A percentile compares a stretch with the other conserved stretches of the same genome.
Conservation (phyloP, 225 moss, liverwort and hornwort genomes). For the Pseudoscleropodium purum region DNA sequence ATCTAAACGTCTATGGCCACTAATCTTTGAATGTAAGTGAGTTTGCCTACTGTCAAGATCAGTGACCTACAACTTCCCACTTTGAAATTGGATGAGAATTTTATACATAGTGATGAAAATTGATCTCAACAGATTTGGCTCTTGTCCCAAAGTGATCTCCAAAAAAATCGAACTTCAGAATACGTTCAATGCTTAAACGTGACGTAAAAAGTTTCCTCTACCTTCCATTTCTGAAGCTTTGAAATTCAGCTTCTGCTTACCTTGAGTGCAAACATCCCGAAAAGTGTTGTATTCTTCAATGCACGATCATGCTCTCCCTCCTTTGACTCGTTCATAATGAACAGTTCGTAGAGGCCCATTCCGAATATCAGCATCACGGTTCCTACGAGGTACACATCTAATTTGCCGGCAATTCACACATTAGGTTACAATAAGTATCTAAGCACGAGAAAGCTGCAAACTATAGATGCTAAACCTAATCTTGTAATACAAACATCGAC, state of each 20-base stretch:
- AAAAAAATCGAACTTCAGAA: not conserved
- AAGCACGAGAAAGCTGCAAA: not conserved
- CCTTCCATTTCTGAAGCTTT: not conserved
- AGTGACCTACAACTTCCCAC: not conserved
- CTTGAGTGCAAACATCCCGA: conserved; percentile 46
- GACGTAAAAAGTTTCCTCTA: not conserved
- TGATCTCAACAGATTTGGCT: not conserved
- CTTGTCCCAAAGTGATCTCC: not conserved
- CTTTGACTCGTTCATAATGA: conserved; percentile 23
- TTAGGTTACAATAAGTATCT: not conserved
- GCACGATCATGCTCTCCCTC: conserved; percentile 25
- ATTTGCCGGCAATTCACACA: not conserved
- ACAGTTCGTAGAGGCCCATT: conserved; percentile 51
- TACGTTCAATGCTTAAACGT: not conserved
- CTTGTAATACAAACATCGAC: not conserved
- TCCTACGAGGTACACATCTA: conserved; percentile 57
- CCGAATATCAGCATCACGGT: conserved; percentile 66
- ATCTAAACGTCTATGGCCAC: not conserved
- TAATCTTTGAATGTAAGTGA: not conserved
- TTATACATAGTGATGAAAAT: not conserved
- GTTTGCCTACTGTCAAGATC: not conserved
- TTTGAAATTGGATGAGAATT: not conserved
- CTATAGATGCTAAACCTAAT: not conserved
- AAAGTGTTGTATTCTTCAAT: conserved; percentile 40
- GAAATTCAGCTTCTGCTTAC: not conserved